Evolutionary conservation across 2,329 filamentous ascomycete species (phyloP), one percentile per base, ranked within the genome.

Genomic region (Colletotrichum endophyticum): DNA sequence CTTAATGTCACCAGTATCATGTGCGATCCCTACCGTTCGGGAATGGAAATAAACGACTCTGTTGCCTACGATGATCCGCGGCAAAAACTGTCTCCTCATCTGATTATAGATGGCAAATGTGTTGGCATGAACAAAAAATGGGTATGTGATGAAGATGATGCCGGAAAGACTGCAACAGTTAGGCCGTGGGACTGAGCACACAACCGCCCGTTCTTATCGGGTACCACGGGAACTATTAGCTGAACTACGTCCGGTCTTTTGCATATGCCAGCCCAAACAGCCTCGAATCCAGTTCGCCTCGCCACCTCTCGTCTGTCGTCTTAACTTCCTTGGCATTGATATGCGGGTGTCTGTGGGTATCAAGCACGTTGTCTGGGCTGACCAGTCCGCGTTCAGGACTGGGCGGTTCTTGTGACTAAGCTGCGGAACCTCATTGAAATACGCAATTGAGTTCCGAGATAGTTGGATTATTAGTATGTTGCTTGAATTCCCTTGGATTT

Each of bases 191-290:
- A 53, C 44, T 53, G n/a, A 53, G 44, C n/a, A 22, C 44, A 53
- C 44, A 22, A 53, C 44, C n/a, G 0, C 11, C 6, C 16, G 12
- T 22, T 22, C 11, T 53, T 53, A 53, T 53, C 44, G 44, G 44
- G n/a, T 53, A 8, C 11, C 11, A 13, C 44, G 44, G 44, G 44
- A 53, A 7, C n/a, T 22, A 22, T 22, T 53, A 53, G 30, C 59
- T 32, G 19, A 30, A 62, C n/a, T 32, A 8, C 30, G 28, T 62
- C 59, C 59, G 57, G 28, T 59, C n/a, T 68, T 15, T 49, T 34
- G 73, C 73, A 73, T 76, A 59, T 22, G 36, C 12, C 16, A 22
- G 63, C 13, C 44, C 70, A 64, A 68, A 73, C 73, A 62, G 30
- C 13, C 34, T 25, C 15, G 59, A 63, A 69, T 64, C 11, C 39